These are phyloP conservation scores for Chimonanthus salicifolius DNA, from an alignment of 164 flowering plant genomes.

Conservation along the genomic window DNA sequence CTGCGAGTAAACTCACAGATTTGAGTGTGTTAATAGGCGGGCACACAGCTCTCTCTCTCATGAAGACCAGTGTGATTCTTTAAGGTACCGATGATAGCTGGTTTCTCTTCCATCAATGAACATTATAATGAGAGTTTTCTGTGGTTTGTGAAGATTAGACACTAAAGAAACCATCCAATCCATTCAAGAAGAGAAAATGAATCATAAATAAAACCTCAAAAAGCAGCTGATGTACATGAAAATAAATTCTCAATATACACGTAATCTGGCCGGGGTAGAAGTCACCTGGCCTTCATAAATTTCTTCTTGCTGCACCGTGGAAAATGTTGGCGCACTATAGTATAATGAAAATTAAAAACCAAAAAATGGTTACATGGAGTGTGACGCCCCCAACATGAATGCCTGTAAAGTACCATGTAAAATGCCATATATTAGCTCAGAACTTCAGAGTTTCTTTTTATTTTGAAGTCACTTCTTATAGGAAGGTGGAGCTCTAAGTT, in stretches of 20 bases:
- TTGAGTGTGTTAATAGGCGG: too few species aligned
- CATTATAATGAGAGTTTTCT: not conserved
- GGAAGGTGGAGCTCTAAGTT: not conserved
- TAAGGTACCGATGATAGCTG: too few species aligned
- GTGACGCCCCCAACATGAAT: slow-evolving; percentile 20
- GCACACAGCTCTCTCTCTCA: too few species aligned
- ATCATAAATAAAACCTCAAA: not conserved
- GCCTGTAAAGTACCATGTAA: slow-evolving; percentile 36
- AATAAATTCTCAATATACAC: slow-evolving; percentile 31
- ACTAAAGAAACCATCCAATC: not conserved
- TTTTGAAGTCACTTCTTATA: not conserved
- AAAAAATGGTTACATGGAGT: slow-evolving; percentile 29
- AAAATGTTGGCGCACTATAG: slow-evolving; percentile 12
- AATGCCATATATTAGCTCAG: not conserved
- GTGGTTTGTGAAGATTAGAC: not conserved
- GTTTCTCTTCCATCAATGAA: too few species aligned
- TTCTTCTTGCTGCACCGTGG: slow-evolving; percentile 4
- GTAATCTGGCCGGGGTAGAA: slow-evolving; percentile 13
- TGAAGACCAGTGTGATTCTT: too few species aligned
- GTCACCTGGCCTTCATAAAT: slow-evolving; percentile 14
- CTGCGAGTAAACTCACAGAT: too few species aligned
- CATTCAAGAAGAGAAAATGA: not conserved
- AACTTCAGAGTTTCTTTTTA: not conserved
- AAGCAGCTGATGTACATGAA: slow-evolving; percentile 33
- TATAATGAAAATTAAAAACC: slow-evolving; percentile 31